These are phyloP conservation scores for Knufia fluminis DNA, from an alignment of 2,329 filamentous ascomycete genomes.

Conservation along the genomic window DNA sequence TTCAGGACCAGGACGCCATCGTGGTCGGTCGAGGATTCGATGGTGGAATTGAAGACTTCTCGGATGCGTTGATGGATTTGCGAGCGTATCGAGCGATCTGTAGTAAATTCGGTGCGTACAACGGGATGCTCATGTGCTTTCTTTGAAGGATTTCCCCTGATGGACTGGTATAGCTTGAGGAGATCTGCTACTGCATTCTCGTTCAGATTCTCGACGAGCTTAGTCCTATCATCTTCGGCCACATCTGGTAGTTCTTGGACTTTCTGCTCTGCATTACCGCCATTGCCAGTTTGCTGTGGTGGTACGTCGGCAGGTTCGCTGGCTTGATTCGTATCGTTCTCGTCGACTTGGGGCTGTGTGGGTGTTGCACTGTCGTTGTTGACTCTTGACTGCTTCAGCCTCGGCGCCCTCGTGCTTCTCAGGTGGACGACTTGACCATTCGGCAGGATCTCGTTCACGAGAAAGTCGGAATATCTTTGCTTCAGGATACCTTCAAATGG, in stretches of 20 bases:
- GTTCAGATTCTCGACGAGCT: constrained; percentile 27
- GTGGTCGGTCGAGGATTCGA: constrained; percentile 69
- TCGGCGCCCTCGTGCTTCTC: constrained; percentile 32
- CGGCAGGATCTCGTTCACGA: constrained; percentile 78
- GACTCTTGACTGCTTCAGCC: constrained; percentile 11
- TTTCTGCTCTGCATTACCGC: not conserved
- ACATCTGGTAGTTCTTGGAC: constrained; percentile 16
- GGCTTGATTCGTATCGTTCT: constrained; percentile 7
- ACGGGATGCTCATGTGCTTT: constrained; percentile 48
- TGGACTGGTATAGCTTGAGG: constrained; percentile 45
- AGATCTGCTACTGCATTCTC: constrained; percentile 33
- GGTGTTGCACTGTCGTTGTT: constrained; percentile 1
- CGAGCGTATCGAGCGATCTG: constrained; percentile 52
- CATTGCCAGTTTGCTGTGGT: constrained; percentile 9
- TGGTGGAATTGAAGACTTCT: constrained; percentile 65
- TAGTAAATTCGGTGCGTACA: constrained; percentile 43
- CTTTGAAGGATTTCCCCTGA: constrained; percentile 45
- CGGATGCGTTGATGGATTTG: constrained; percentile 60
- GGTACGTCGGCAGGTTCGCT: not conserved
- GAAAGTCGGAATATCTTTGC: constrained; percentile 79
- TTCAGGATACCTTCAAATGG: constrained; percentile 59
- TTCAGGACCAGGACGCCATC: constrained; percentile 53
- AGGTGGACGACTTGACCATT: constrained; percentile 70
- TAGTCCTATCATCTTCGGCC: constrained; percentile 36
- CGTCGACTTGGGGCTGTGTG: not conserved